These are phyloP conservation scores for Coniochaeta ligniaria DNA, from an alignment of 2,329 filamentous ascomycete species.

Conservation along the genomic window DNA sequence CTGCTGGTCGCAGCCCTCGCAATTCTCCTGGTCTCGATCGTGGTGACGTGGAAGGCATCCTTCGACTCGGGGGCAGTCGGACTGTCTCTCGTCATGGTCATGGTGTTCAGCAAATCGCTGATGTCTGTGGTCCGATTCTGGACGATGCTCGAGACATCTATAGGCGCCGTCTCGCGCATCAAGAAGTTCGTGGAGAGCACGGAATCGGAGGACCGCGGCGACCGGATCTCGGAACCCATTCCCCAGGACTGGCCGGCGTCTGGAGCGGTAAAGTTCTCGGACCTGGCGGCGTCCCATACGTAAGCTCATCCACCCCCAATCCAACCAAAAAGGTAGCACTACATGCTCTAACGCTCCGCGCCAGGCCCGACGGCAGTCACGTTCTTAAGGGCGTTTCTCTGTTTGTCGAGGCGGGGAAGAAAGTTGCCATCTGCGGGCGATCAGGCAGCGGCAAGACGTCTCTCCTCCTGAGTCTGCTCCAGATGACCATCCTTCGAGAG, in stretches of 20 bases:
- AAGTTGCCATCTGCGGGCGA: neutral
- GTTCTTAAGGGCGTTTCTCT: neutral
- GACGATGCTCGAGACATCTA: conserved; percentile 8
- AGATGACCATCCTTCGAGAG: too few species aligned
- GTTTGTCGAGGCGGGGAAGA: neutral
- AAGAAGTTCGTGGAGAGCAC: neutral
- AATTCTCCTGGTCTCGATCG: conserved; percentile 2
- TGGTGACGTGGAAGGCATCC: neutral
- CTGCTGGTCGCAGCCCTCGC: conserved; percentile 7
- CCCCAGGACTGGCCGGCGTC: neutral
- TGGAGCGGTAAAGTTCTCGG: neutral
- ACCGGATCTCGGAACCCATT: neutral
- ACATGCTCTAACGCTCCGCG: neutral
- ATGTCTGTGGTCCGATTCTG: conserved; percentile 3
- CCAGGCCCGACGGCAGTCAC: too few species aligned
- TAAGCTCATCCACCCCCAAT: too few species aligned
- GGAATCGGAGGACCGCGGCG: neutral
- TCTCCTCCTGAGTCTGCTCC: neutral
- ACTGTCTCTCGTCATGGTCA: neutral
- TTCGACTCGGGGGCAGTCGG: neutral
- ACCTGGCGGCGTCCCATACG: conserved; percentile 1
- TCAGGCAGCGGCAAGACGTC: neutral
- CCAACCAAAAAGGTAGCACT: too few species aligned
- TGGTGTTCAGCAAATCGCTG: conserved; percentile 2
- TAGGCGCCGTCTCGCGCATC: conserved; percentile 8